Conservation (phyloP, 2,329 filamentous ascomycete species). For the Pestalotiopsis sp. region DNA sequence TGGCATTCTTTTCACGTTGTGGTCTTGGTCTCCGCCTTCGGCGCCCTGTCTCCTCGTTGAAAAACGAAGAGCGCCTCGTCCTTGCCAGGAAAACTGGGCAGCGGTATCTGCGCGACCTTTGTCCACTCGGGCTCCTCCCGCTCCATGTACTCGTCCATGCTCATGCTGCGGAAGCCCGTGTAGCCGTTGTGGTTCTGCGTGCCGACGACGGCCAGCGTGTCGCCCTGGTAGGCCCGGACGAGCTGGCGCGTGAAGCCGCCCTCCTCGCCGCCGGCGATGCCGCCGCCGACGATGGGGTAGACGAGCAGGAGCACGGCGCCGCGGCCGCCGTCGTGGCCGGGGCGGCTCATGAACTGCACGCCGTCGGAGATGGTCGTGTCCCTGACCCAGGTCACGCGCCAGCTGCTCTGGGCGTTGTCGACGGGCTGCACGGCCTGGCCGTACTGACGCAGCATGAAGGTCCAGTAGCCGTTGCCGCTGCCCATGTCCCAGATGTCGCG, state of each 20-base stretch:
- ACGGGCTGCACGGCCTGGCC: slow-evolving; percentile 57
- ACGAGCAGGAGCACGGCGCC: slow-evolving; percentile 67
- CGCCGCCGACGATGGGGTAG: slow-evolving; percentile 68
- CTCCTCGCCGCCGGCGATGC: slow-evolving; percentile 63
- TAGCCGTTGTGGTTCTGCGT: slow-evolving; percentile 76
- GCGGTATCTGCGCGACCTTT: slow-evolving; percentile 61
- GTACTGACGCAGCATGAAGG: slow-evolving; percentile 65
- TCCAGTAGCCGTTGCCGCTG: slow-evolving; percentile 76
- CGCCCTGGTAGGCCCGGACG: slow-evolving; percentile 60
- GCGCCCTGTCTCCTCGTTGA: slow-evolving; percentile 44
- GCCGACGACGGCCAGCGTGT: slow-evolving; percentile 69
- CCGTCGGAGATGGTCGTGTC: slow-evolving; percentile 68
- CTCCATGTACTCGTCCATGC: slow-evolving; percentile 67
- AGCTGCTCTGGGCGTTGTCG: slow-evolving; percentile 68
- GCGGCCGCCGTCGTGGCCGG: slow-evolving; percentile 45
- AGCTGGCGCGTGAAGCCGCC: slow-evolving; percentile 65
- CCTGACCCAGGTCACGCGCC: slow-evolving; percentile 67
- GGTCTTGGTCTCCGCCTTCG: slow-evolving; percentile 3
- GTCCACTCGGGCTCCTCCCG: slow-evolving; percentile 57
- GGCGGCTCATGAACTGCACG: slow-evolving; percentile 50
- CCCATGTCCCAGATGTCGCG: slow-evolving; percentile 65
- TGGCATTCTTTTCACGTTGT: neutral
- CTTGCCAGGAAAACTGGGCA: slow-evolving; percentile 76
- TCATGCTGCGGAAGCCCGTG: slow-evolving; percentile 64
- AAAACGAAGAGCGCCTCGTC: slow-evolving; percentile 75